Evolutionary conservation across 768 basidiomycete genomes (phyloP), one percentile per base, ranked within the genome.

Genomic region (Phaffia tasmanica): DNA sequence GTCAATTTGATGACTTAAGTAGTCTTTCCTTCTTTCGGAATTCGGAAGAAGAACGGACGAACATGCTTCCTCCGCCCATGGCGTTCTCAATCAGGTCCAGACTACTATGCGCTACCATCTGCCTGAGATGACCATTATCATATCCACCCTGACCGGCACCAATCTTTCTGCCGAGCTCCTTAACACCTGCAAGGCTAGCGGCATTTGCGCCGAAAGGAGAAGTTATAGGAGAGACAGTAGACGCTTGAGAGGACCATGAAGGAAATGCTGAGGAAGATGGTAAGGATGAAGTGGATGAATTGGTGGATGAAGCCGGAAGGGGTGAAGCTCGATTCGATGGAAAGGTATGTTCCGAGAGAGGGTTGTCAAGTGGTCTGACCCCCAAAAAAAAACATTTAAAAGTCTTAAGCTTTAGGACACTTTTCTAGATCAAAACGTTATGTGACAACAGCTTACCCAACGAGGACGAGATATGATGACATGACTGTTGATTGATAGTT

Each of bases 91-190:
- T 84, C 72, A 86, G 85, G 78, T 99, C 95, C 76, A 99, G 78
- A 72, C 89, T 91, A 60, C 90, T 91, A 76, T 98, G 94, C 25
- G 93, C 94, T 73, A 98, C 91, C 89, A 99, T 95, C 80, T 98
- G 94, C 72, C 93, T 88, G 67, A 99, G 89, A 82, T 95, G 91
- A 62, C 74, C 74, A n/a, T 76, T 74, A 23, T 88, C 81, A 74
- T 89, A 87, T 77, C 86, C 86, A 18, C 86, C 89, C 6, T 87
- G 86, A 15, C 86, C 88, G 76, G 87, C 83, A 71, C 83, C 80
- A 46, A 82, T 82, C 15, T 79, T 80, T 21, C 83, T 84, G n/a
- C 85, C 83, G 11, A 42, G 35, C 53, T 82, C 80, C 58, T 32
- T 35, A 42, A 70, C 55, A 46, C 60, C 70, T 21, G 60, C 66